Base-by-base conservation (phyloP, 768 basidiomycete genomes). In the Tricholoma flavovirens region DNA sequence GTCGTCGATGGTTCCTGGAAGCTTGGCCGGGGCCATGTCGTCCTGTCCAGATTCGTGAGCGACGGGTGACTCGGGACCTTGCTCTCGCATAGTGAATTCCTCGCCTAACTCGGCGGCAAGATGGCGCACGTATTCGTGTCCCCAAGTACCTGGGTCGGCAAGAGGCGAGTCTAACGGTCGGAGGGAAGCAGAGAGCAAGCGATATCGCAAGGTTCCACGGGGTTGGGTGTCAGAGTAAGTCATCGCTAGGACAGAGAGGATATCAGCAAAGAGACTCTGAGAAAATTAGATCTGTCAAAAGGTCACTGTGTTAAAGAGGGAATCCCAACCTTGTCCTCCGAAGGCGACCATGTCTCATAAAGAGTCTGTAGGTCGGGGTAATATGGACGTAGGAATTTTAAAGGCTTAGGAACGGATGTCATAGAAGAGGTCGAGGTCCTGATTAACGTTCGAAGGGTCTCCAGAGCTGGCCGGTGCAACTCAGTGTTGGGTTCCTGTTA, bases 181-280 rank as follows among this genome's bases (percentile, higher is more conserved):
- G 49, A 88, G 75, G 15, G 87, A 82, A 8, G 85, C 83, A 6
- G 91, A 88, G 33, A 94, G 78, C 19, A 98, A 82, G 48, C 95
- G 89, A 74, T 97, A 98, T 59, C 86, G 84, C 26, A 99, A 85
- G 2, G 97, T 99, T 55, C 96, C 96, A 49, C 97, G 87, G 38
- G 93, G 93, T 74, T 97, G 87, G 15, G 93, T 95, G 73, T 99
- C 97, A 8, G 95, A 98, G 69, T 98, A 98, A 6, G 97, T 99
- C 97, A 99, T 99, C 6, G 96, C 97, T 45, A 99, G 86, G 5
- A 98, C 96, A 36, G 96, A 98, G 24, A 99, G 81, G 58, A 99
- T 98, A 64, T 98, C 95, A 22, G 94, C 94, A 67, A 98, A 95
- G 42, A 97, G 82, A 62, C 89, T 88, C 93, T 97, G 68, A 3